Base-by-base conservation (phyloP, 192 early-diverging fungal species). In the Diversispora eburnea region DNA sequence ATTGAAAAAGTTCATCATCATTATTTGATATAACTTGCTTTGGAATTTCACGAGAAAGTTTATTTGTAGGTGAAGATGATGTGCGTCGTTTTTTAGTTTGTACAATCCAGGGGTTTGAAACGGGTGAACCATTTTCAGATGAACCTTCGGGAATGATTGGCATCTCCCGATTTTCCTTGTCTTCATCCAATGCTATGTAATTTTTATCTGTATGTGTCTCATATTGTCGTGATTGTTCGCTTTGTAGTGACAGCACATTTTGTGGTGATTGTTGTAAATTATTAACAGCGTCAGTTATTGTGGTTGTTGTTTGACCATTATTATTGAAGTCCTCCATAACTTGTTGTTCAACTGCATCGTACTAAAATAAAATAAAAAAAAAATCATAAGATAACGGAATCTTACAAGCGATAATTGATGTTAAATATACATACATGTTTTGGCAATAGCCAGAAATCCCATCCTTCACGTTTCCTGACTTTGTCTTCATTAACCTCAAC, bases 371-470 rank as follows among this genome's bases (percentile, higher is more conserved):
- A 17, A 17, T 54, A 54, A 17, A 54, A 17, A 54, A 17, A 54
- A 54, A 0, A 17, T 12, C 12, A 54, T 17, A 54, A 17, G 51
- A 54, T 9, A 54, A 54, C 12, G 4, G 3, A 4, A 33, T 33
- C n/a, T 54, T 54, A 13, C 3, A 54, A 54, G 12, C 3, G 13
- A 51, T 12, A 13, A 1, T 4, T 17, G 12, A 54, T 17, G n/a
- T 54, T 25, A 5, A 49, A 22, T 22, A 19, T 22, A 33, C 83
- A 79, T n/a, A 85, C 86, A 59, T 85, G 81, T 49, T 81, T 90
- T n/a, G 82, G 89, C 74, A 88, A 93, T n/a, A 93, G 73, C 94
- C 94, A 98, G 10, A 82, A 84, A 33, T 93, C 88, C 95, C 94
- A 98, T 56, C 90, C 90, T 61, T 88, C 92, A 57, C 79, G 80